Base-by-base conservation (phyloP, 2,329 filamentous ascomycete genomes). In the Hymenoscyphus fraxineus region DNA sequence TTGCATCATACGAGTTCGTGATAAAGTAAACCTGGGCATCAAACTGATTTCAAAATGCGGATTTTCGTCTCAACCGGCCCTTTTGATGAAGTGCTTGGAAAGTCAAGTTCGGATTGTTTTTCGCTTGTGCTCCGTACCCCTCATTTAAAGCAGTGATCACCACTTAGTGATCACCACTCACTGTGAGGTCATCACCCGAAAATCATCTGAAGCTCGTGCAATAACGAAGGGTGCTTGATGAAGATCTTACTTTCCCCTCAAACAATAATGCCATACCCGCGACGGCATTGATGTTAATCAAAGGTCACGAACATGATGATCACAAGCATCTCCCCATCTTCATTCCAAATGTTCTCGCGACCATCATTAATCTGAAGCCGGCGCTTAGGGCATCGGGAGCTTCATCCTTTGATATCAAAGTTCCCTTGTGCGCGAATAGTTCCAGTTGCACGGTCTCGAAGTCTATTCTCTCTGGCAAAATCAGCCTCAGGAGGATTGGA, bases 101-200 rank as follows among this genome's bases (percentile, higher is more conserved):
- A 47, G n/a, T 9, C 41, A n/a, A 47, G 10, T 58, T 40, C 32
- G 38, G 47, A 54, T 19, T 13, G 19, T 27, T 27, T 54, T 54
- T 22, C 56, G 38, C 56, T 58, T 19, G 56, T n/a, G 10, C 56
- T 19, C 47, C 47, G 47, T 55, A 19, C 56, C 56, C 19, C 32
- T 58, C 47, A 9, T 27, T 27, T 54, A 9, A 27, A 54, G 47
- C 47, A 54, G 16, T 58, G 35, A 58, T 61, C 60, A 22, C 27
- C 60, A 56, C 44, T 56, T n/a, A 54, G 16, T 58, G 35, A 58
- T 61, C 60, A 22, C 27, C 60, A 56, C 44, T 56, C n/a, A 54
- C 40, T 22, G 35, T 57, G 60, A 61, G 60, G 60, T 61, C 60
- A 61, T 61, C 56, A 58, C 15, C 19, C 54, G 56, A 58, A 38